phyloP scores from a whole-genome alignment of 2,329 filamentous ascomycete genomes.

The Sclerotinia nivalis region DNA sequence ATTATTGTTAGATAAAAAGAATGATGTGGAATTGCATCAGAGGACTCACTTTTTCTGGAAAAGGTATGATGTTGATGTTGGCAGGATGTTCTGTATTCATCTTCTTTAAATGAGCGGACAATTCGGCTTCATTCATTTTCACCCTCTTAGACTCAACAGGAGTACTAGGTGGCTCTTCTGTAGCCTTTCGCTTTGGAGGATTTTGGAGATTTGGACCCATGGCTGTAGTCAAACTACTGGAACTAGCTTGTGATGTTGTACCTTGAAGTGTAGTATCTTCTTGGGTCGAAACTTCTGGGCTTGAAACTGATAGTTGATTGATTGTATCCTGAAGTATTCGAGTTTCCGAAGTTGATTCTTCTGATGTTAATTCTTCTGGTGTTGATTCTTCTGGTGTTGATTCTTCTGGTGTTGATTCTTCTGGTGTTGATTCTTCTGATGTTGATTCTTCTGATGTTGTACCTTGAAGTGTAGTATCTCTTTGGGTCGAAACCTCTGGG shows the following conservation, averaged over 20 bases:
- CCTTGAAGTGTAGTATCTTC: neutral
- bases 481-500: too few relatives aligned
- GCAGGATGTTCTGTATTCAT: slow-evolving; percentile 52
- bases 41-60: slow-evolving; percentile 75
- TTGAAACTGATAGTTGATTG: too few relatives aligned
- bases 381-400: too few relatives aligned
- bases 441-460: too few relatives aligned
- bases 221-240: neutral
- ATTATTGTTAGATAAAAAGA: neutral
- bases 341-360: neutral
- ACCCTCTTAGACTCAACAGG: slow-evolving; percentile 64
- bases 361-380: too few relatives aligned
- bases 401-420: too few relatives aligned
- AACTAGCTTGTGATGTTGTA: too few relatives aligned
- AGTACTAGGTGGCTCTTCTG: slow-evolving; percentile 60
- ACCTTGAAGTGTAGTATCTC: too few relatives aligned
- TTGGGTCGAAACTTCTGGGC: neutral
- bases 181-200: slow-evolving; percentile 67
- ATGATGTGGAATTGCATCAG: neutral
- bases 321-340: too few relatives aligned
- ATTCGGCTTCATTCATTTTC: slow-evolving; percentile 52
- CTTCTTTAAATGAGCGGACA: slow-evolving; percentile 45
- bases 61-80: slow-evolving; percentile 72
- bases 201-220: slow-evolving; percentile 10
- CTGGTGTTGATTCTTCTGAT: too few relatives aligned